phyloP scores from a whole-genome alignment of 148 eudicot species.

The Bassia scoparia region DNA sequence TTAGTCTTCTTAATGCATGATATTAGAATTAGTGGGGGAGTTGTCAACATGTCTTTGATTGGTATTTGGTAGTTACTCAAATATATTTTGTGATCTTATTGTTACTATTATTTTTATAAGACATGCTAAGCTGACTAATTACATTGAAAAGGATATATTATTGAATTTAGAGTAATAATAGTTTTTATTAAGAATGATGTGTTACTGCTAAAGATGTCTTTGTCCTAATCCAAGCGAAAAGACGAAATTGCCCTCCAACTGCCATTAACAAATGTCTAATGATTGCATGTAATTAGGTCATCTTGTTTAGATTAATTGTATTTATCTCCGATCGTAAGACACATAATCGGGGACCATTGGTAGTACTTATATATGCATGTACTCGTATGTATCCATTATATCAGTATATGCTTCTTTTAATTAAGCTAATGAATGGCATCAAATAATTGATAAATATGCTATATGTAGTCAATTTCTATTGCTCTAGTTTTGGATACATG shows the following conservation, averaged over 20 bases:
- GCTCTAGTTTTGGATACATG: not conserved
- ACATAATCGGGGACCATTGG: not conserved
- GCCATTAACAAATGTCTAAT: slow-evolving; percentile 17
- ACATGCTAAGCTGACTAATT: slow-evolving; percentile 13
- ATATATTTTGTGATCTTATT: not conserved
- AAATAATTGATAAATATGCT: not conserved
- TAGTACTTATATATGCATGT: not conserved
- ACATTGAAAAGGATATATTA: not conserved
- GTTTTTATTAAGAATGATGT: slow-evolving; percentile 11
- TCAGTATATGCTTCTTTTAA: not conserved
- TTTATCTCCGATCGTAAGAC: not conserved
- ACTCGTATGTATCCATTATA: not conserved
- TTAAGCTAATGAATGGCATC: not conserved
- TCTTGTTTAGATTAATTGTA: not conserved
- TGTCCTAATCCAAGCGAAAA: slow-evolving; percentile 19
- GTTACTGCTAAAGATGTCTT: slow-evolving; percentile 19
- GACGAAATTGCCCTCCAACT: slow-evolving; percentile 23
- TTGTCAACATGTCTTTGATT: slow-evolving; percentile 36
- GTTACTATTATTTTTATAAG: not conserved
- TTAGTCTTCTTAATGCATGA: slow-evolving; percentile 7
- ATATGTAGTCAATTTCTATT: not conserved
- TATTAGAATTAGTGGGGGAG: slow-evolving; percentile 32
- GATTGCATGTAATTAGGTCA: slow-evolving; percentile 15
- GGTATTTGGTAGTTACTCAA: slow-evolving; percentile 7
- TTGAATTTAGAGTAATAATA: no score